phyloP scores from a whole-genome alignment of 2,329 filamentous ascomycete species.

The Sporothrix euskadiensis region DNA sequence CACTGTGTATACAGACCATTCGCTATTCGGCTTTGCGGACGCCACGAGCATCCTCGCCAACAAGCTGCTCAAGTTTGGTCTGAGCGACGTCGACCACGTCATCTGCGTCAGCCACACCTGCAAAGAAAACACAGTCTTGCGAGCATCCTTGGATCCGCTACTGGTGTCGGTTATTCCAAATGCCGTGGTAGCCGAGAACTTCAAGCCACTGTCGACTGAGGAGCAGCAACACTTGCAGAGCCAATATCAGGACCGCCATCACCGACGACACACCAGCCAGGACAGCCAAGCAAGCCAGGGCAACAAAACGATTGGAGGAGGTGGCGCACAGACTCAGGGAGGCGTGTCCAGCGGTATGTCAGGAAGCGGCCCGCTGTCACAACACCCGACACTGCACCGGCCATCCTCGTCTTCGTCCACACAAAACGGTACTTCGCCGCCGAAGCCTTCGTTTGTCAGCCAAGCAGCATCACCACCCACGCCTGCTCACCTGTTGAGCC shows the following conservation, averaged over 20 bases:
- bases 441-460: constrained; percentile 40
- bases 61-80: constrained; percentile 90
- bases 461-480: constrained; percentile 39
- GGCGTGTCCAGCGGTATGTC: not conserved
- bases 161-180: constrained; percentile 99
- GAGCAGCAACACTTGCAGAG: constrained; percentile 39
- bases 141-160: constrained; percentile 88
- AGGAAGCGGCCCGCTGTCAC: not conserved
- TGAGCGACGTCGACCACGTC: constrained; percentile 97
- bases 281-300: constrained; percentile 17
- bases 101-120: constrained; percentile 99
- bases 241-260: constrained; percentile 29
- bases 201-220: constrained; percentile 66
- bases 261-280: constrained; percentile 19
- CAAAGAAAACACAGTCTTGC: constrained; percentile 96
- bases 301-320: not conserved
- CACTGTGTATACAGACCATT: constrained; percentile 97
- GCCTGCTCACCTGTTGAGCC: constrained; percentile 69
- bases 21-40: constrained; percentile 95
- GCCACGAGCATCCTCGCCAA: constrained; percentile 94
- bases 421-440: constrained; percentile 22
- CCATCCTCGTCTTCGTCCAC: constrained; percentile 17
- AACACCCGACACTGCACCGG: not conserved
- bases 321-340: not conserved
- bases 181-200: constrained; percentile 94